These are phyloP conservation scores for Penicillium capsulatum DNA, from an alignment of 2,329 filamentous ascomycete genomes.

Conservation along the genomic window DNA sequence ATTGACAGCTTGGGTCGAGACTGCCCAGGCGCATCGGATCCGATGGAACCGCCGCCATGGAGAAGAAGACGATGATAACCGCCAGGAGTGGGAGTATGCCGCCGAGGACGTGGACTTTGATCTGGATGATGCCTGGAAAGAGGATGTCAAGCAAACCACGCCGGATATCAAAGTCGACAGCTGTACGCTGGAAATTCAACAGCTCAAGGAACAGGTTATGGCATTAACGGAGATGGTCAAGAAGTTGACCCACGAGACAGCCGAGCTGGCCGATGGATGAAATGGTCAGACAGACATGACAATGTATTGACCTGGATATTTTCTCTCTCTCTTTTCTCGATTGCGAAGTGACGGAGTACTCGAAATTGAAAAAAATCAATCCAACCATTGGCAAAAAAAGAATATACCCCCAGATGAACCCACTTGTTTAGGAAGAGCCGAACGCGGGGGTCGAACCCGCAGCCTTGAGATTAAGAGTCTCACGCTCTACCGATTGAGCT, in stretches of 20 bases:
- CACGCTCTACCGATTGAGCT: slow-evolving; percentile 52
- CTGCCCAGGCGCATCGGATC: slow-evolving; percentile 61
- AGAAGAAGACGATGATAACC: slow-evolving; percentile 81
- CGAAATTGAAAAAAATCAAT: too few relatives aligned
- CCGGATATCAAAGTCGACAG: slow-evolving; percentile 79
- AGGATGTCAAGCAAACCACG: slow-evolving; percentile 69
- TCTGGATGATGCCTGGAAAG: slow-evolving; percentile 71
- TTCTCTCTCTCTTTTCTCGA: too few relatives aligned
- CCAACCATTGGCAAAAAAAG: slow-evolving; percentile 21
- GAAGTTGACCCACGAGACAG: slow-evolving; percentile 45
- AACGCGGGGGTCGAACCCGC: slow-evolving; percentile 44
- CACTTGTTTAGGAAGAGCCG: slow-evolving; percentile 25
- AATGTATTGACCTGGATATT: too few relatives aligned
- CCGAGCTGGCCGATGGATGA: neutral
- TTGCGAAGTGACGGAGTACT: too few relatives aligned
- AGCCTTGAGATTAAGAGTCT: slow-evolving; percentile 48
- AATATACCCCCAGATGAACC: neutral
- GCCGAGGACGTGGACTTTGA: slow-evolving; percentile 68
- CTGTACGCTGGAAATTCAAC: slow-evolving; percentile 61
- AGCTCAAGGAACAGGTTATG: slow-evolving; percentile 51
- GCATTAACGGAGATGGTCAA: slow-evolving; percentile 62
- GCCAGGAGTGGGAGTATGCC: slow-evolving; percentile 92
- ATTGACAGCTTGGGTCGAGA: slow-evolving; percentile 70
- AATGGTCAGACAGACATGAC: too few relatives aligned
- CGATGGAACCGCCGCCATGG: slow-evolving; percentile 69